These are phyloP conservation scores for Cladosporium sp. DNA, from an alignment of 2,329 filamentous ascomycete genomes.

Conservation along the genomic window DNA sequence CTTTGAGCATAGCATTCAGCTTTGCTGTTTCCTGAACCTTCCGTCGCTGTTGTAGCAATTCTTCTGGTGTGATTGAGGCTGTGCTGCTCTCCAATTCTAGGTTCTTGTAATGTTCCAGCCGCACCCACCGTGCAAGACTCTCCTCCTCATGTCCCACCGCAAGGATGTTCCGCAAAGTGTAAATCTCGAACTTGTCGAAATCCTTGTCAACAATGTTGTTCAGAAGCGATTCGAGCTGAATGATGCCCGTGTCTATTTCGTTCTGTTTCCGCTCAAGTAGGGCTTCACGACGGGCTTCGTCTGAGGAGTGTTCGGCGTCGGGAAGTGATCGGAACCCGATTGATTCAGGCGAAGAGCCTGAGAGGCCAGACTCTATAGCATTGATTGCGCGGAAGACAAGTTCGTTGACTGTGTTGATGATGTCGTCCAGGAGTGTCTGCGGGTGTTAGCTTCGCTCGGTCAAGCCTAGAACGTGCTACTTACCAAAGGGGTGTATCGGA, in stretches of 20 bases:
- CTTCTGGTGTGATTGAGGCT: slow-evolving; percentile 58
- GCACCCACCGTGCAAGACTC: slow-evolving; percentile 65
- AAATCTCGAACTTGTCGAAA: slow-evolving; percentile 61
- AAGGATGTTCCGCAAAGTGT: slow-evolving; percentile 73
- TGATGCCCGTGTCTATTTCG: slow-evolving; percentile 74
- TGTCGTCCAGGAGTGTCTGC: slow-evolving; percentile 91
- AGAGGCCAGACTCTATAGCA: slow-evolving; percentile 77
- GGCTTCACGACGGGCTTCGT: slow-evolving; percentile 25
- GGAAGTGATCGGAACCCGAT: slow-evolving; percentile 64
- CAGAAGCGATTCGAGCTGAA: slow-evolving; percentile 48
- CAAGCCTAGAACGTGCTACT: slow-evolving; percentile 32
- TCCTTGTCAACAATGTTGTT: slow-evolving; percentile 48
- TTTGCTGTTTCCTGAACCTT: slow-evolving; percentile 75
- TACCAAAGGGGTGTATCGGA: slow-evolving; percentile 89
- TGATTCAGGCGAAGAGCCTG: slow-evolving; percentile 65
- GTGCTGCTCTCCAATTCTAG: slow-evolving; percentile 27
- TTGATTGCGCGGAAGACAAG: slow-evolving; percentile 86
- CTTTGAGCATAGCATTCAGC: slow-evolving; percentile 64
- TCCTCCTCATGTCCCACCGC: slow-evolving; percentile 42
- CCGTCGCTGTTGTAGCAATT: slow-evolving; percentile 66
- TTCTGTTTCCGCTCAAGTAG: slow-evolving; percentile 11
- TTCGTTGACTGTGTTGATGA: slow-evolving; percentile 95
- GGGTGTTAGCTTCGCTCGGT: slow-evolving; percentile 13
- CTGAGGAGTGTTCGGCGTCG: neutral
- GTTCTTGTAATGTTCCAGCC: slow-evolving; percentile 78